Evolutionary conservation across 2,329 filamentous ascomycete genomes (phyloP).

Genomic region (Ramularia endophylla): DNA sequence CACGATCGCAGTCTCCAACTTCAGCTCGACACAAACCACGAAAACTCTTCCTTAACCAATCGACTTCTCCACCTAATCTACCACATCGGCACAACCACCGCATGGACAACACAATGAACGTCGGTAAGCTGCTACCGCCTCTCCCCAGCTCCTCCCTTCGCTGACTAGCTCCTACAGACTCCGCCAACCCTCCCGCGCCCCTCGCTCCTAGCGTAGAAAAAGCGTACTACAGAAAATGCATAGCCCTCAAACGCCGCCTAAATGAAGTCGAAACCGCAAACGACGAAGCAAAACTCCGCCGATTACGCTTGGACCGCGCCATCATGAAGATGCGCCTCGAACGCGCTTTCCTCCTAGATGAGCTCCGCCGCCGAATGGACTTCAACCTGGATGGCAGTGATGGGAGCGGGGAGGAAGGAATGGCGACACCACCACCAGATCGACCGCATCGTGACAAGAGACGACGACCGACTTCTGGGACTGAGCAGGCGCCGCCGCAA

Average conservation of each 20-base stretch:
- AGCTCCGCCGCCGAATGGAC: constrained; percentile 44
- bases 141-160: too few relatives aligned
- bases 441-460: constrained; percentile 29
- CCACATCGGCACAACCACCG: too few relatives aligned
- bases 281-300: constrained; percentile 72
- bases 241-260: constrained; percentile 85
- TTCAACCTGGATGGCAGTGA: constrained; percentile 40
- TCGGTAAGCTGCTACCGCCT: too few relatives aligned
- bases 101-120: too few relatives aligned
- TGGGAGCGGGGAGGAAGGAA: constrained; percentile 28
- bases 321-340: constrained; percentile 90
- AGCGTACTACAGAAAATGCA: constrained; percentile 94
- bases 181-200: constrained; percentile 29
- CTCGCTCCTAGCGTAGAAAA: constrained; percentile 88
- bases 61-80: too few relatives aligned
- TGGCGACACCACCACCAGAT: constrained; percentile 26
- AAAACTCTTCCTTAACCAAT: too few relatives aligned
- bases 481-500: too few relatives aligned
- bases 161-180: constrained; percentile 4
- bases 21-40: too few relatives aligned
- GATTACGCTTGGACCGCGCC: constrained; percentile 72
- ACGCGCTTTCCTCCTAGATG: constrained; percentile 55
- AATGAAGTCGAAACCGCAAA: constrained; percentile 90
- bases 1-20: too few relatives aligned
- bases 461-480: constrained; percentile 8